phyloP scores from a whole-genome alignment of 1,284 basidiomycete genomes.

The Phellopilus nigrolimitatus region DNA sequence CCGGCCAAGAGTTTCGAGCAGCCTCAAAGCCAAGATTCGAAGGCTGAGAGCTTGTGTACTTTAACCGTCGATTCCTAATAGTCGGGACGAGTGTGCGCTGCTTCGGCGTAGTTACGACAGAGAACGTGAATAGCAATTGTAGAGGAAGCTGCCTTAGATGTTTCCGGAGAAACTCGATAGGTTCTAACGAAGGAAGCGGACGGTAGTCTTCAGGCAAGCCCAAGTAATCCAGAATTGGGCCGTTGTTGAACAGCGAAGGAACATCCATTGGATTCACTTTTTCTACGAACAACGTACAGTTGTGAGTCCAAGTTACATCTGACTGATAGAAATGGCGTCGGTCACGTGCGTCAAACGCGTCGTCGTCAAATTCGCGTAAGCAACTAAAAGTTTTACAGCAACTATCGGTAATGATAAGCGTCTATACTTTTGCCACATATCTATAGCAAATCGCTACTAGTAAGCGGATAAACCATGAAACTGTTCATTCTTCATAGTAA shows the following conservation, averaged over 20 bases:
- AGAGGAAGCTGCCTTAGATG: constrained; percentile 65
- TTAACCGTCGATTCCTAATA: constrained; percentile 66
- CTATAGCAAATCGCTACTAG: too few relatives aligned
- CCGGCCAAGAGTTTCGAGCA: constrained; percentile 57
- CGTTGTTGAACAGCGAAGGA: constrained; percentile 25
- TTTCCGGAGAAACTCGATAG: constrained; percentile 55
- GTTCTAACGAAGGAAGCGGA: constrained; percentile 54
- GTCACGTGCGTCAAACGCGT: too few relatives aligned
- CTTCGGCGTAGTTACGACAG: constrained; percentile 59
- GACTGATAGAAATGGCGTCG: background rate
- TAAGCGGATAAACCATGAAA: too few relatives aligned
- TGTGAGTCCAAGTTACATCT: background rate
- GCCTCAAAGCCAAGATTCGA: constrained; percentile 45
- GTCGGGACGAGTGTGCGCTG: constrained; percentile 55
- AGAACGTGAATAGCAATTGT: constrained; percentile 54
- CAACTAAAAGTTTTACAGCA: too few relatives aligned
- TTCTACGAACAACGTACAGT: background rate
- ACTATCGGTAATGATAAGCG: too few relatives aligned
- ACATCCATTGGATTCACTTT: background rate
- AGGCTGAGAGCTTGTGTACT: constrained; percentile 51
- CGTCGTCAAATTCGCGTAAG: too few relatives aligned
- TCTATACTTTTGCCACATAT: too few relatives aligned
- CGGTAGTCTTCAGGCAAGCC: constrained; percentile 50
- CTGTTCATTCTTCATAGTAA: background rate
- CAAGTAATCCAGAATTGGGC: constrained; percentile 54